Evolutionary conservation across 2,329 filamentous ascomycete species (phyloP).

Genomic region (Epichloe hybrida): DNA sequence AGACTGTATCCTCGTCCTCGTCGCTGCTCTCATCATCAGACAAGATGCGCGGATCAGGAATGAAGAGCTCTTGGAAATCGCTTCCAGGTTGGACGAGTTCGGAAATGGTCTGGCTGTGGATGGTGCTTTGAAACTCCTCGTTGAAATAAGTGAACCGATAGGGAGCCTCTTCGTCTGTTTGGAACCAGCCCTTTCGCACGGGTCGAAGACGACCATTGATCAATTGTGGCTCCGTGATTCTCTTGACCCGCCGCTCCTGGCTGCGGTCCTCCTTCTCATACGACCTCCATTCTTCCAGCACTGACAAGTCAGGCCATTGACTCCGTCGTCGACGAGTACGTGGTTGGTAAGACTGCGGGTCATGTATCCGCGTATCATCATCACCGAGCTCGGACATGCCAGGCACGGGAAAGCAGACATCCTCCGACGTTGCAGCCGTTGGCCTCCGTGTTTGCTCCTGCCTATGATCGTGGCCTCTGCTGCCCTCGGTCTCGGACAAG

Average conservation of each 20-base stretch:
- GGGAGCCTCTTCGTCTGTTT: conserved; percentile 75
- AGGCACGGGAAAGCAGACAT: conserved; percentile 80
- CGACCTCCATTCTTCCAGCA: conserved; percentile 78
- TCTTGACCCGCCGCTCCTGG: conserved; percentile 73
- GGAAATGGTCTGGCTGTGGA: conserved; percentile 90
- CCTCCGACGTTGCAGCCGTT: conserved; percentile 57
- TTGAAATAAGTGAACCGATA: conserved; percentile 99
- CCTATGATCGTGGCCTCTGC: conserved; percentile 14
- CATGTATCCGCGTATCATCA: conserved; percentile 48
- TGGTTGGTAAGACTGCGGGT: conserved; percentile 21
- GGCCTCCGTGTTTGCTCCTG: conserved; percentile 29
- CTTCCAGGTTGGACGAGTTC: conserved; percentile 78
- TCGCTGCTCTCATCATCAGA: conserved; percentile 61
- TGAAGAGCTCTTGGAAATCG: conserved; percentile 76
- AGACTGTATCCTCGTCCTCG: conserved; percentile 27
- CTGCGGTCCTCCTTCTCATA: conserved; percentile 76
- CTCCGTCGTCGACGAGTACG: conserved; percentile 45
- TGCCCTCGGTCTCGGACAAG: conserved; percentile 15
- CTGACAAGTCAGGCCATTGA: conserved; percentile 75
- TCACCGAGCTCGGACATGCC: conserved; percentile 65
- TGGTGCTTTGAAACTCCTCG: conserved; percentile 88
- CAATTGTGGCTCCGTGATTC: conserved; percentile 84
- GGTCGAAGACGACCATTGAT: conserved; percentile 81
- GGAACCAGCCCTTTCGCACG: conserved; percentile 68
- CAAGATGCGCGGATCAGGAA: conserved; percentile 68